Conservation (phyloP, 179 eudicot genomes). For the Vitellaria paradoxa region DNA sequence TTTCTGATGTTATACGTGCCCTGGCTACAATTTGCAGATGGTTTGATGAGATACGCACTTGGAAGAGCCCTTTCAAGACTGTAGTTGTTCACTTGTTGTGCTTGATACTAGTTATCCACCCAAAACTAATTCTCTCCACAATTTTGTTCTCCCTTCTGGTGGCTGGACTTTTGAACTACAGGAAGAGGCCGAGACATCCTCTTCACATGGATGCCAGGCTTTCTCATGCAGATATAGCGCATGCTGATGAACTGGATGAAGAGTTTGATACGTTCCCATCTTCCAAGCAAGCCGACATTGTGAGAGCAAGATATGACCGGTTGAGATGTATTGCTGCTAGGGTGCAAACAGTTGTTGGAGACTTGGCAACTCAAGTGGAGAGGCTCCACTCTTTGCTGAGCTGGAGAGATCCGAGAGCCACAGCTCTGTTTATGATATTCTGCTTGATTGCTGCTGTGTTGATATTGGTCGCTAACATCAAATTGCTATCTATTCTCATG, state of each 20-base stretch:
- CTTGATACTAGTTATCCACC: constrained; percentile 37
- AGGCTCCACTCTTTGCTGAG: constrained; percentile 43
- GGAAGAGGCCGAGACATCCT: constrained; percentile 50
- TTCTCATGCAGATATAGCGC: constrained; percentile 41
- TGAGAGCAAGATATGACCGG: constrained; percentile 47
- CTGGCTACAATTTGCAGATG: constrained; percentile 34
- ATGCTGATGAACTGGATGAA: constrained; percentile 50
- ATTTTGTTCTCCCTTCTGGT: constrained; percentile 34
- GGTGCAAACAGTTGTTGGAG: constrained; percentile 48
- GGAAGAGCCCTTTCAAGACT: constrained; percentile 54
- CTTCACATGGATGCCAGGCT: constrained; percentile 59
- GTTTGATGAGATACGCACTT: constrained; percentile 44
- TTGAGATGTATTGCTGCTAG: constrained; percentile 50
- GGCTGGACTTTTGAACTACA: constrained; percentile 41
- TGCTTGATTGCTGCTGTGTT: constrained; percentile 42
- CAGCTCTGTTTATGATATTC: constrained; percentile 24
- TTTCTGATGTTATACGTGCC: constrained; percentile 35
- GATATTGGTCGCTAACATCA: constrained; percentile 33
- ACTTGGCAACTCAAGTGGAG: constrained; percentile 56
- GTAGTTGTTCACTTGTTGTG: constrained; percentile 38
- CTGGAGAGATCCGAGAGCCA: constrained; percentile 41
- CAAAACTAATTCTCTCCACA: constrained; percentile 39
- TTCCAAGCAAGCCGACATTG: constrained; percentile 33
- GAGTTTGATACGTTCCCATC: constrained; percentile 55
- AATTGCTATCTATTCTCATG: constrained; percentile 24